Evolutionary conservation across 192 early-diverging fungal genomes (phyloP), one percentile per base, ranked within the genome.

Genomic region (Coemansia sp.): DNA sequence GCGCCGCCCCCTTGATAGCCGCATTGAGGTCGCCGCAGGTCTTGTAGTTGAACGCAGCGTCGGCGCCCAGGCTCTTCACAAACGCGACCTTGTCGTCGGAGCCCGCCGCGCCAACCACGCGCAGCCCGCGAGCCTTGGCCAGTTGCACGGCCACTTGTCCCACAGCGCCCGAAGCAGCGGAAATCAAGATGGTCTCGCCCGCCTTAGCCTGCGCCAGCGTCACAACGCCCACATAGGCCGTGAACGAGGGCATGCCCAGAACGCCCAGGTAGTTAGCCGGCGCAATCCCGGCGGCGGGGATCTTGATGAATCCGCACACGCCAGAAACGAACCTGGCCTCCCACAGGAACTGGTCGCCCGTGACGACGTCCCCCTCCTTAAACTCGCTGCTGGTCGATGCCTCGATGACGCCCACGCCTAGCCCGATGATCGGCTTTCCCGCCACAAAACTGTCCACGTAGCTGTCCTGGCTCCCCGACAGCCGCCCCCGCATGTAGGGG

Each of bases 11-110:
- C 40, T 68, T 81, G 34, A 97, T 87, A 17, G 84, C 86, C 0
- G 63, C 72, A 1, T 69, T 61, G 10, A 71, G 57, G 36, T 70
- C 66, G 16, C 79, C 84, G 9, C 78, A 84, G 3, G 87, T 94
- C 77, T 95, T 97, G 90, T 97, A 97, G 85, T 97, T 97, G 85
- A 97, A 92, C 14, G 85, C 95, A 2, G 81, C 92, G 75, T 97
- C 93, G 45, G 91, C 92, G 7, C 90, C 90, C 46, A 89, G 71
- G 36, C 85, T 84, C 63, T 86, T 85, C n/a, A 95, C 84, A 67
- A 85, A 88, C 21, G 72, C 82, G 21, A 92, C 90, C 73, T 98
- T 98, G 4, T 93, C 92, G 68, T 95, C 93, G 1, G 87, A 85
- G 6, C 94, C 93, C 9, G 93, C 92, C 24, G 86, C 88, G 19